phyloP scores from a whole-genome alignment of 768 basidiomycete genomes.

The Tylopilus sp. region DNA sequence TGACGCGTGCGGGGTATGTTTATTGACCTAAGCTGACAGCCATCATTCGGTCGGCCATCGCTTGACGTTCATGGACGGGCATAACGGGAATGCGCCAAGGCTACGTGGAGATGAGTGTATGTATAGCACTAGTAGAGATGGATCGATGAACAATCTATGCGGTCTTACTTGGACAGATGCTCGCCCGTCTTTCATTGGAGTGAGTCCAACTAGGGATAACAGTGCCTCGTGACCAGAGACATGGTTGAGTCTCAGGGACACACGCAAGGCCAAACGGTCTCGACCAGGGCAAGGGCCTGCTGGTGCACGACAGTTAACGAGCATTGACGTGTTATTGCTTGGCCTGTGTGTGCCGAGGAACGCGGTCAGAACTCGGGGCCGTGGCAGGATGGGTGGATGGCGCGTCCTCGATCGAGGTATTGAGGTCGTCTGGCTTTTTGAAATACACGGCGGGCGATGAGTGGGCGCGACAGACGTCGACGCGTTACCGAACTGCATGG shows the following conservation, averaged over 20 bases:
- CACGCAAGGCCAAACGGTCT: background rate
- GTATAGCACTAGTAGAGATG: background rate
- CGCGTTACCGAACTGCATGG: too few species aligned
- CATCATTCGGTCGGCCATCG: slow-evolving; percentile 24
- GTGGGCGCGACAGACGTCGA: too few species aligned
- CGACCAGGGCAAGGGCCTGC: background rate
- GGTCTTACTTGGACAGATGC: background rate
- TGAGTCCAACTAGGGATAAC: too few species aligned
- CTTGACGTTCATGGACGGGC: slow-evolving; percentile 28
- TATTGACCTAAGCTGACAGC: slow-evolving; percentile 17
- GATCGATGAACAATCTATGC: background rate
- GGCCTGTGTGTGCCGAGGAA: background rate
- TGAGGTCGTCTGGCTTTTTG: too few species aligned
- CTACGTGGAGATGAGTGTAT: background rate
- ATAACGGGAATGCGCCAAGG: slow-evolving; percentile 1
- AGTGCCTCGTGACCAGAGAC: too few species aligned
- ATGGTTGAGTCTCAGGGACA: too few species aligned
- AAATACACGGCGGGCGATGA: too few species aligned
- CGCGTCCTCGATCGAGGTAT: background rate
- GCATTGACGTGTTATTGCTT: background rate
- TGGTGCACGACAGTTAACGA: background rate
- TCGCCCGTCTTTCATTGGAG: too few species aligned
- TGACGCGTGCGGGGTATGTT: background rate
- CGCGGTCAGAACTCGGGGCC: background rate
- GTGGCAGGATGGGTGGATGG: background rate